Base-by-base conservation (phyloP, 2,329 filamentous ascomycete genomes). In the Pseudogymnoascus sp. region DNA sequence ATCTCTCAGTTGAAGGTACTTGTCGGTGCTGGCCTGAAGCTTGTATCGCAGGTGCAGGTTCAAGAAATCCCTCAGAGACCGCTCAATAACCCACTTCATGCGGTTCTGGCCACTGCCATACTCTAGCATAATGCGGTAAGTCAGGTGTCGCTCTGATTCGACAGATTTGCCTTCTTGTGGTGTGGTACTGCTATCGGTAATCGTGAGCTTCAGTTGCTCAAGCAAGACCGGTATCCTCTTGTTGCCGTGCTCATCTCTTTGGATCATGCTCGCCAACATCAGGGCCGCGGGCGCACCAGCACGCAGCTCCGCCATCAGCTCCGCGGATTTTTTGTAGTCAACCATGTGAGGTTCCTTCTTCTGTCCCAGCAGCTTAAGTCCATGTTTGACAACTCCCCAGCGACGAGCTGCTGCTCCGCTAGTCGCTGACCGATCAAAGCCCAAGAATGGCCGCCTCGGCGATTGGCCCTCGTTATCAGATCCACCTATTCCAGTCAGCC, bases 231-330 rank as follows among this genome's bases (percentile, higher is more conserved):
- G 94, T 61, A 99, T 96, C 61, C 92, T 85, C 74, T 90, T 94
- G 73, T 95, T 94, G 56, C 92, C 91, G 67, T 96, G 90, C 73
- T 99, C 94, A 67, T 99, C 94, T 61, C 94, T 83, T 74, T 97
- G 94, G 67, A 97, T 94, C 89, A 97, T 96, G 70, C 92, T 96
- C 6, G 94, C 94, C 58, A 99, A 77, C 73, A 99, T 95, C 61
- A 99, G 77, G 18, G 92, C 94, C 21, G 94, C 94, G 3, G 94
- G 94, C 1, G 92, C 90, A 59, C 91, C 94, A 41, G 94, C 95
- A 56, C 94, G 83, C 35, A 99, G 77, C 73, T 99, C 94, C 1
- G 94, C 94, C 82, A 99, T 92, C 52, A 99, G 79, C 72, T 99
- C 94, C 2, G 94, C 91, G 8, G 92, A 97, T 72, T 97, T 99